These are phyloP conservation scores for Aspergillus terreus DNA, from an alignment of 2,329 filamentous ascomycete species.

Conservation along the genomic window DNA sequence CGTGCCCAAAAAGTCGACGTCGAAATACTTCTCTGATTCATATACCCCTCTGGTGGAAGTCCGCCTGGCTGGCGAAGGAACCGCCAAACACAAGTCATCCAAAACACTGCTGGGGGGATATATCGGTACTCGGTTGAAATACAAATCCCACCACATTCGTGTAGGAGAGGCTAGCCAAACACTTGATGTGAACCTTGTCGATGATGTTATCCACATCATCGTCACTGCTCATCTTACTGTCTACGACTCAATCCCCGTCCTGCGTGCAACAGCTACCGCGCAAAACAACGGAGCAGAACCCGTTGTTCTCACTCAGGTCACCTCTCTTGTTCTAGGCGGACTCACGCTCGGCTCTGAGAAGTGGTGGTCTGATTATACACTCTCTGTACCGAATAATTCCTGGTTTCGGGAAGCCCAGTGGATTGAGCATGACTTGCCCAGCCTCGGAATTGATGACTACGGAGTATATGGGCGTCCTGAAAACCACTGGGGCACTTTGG, in stretches of 20 bases:
- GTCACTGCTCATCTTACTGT: slow-evolving; percentile 19
- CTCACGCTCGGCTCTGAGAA: slow-evolving; percentile 12
- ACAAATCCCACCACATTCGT: slow-evolving; percentile 15
- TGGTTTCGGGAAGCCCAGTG: slow-evolving; percentile 37
- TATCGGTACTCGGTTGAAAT: slow-evolving; percentile 19
- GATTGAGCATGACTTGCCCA: slow-evolving; percentile 22
- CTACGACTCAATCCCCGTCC: slow-evolving; percentile 14
- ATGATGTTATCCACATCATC: slow-evolving; percentile 13
- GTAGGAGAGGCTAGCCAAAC: not conserved
- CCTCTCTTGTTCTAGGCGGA: slow-evolving; percentile 22
- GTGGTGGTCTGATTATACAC: slow-evolving; percentile 22
- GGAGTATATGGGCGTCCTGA: slow-evolving; percentile 19
- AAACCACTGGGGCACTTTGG: slow-evolving; percentile 16
- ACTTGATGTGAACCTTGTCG: slow-evolving; percentile 15
- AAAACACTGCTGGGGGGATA: slow-evolving; percentile 24
- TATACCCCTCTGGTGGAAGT: slow-evolving; percentile 17
- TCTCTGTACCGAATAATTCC: slow-evolving; percentile 23
- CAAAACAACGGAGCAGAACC: slow-evolving; percentile 14
- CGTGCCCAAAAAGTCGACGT: not conserved
- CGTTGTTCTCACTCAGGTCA: slow-evolving; percentile 17
- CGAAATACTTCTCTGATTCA: slow-evolving; percentile 5
- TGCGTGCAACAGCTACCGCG: slow-evolving; percentile 19
- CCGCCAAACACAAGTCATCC: slow-evolving; percentile 19
- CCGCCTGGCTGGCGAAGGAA: slow-evolving; percentile 24
- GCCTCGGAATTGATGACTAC: slow-evolving; percentile 26